These are phyloP conservation scores for Leishmania aethiopica DNA, from an alignment of 208 protist genomes.

Conservation along the genomic window DNA sequence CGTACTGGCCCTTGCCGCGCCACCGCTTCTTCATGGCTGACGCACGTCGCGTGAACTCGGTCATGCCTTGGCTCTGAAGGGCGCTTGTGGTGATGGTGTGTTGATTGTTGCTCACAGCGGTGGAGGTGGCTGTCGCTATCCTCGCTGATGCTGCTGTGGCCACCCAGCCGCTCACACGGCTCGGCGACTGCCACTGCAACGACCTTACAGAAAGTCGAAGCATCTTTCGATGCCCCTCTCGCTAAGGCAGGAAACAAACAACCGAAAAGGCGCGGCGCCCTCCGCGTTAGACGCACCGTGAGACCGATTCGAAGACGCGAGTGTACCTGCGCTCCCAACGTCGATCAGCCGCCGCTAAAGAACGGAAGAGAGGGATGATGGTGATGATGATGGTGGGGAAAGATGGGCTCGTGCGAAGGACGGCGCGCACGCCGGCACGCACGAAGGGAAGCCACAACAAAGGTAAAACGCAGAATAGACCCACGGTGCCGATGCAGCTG, in stretches of 20 bases:
- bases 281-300: background rate
- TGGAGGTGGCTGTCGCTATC: background rate
- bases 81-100: background rate
- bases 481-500: background rate
- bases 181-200: conserved; percentile 6
- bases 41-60: conserved; percentile 20
- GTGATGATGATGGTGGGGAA: background rate
- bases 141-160: background rate
- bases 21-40: conserved; percentile 65
- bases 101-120: background rate
- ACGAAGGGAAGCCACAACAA: background rate
- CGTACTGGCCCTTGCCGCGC: conserved; percentile 62
- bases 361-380: background rate
- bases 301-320: background rate
- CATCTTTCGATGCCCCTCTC: background rate
- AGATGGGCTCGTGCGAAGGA: background rate
- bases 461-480: background rate
- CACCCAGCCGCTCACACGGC: conserved; percentile 3
- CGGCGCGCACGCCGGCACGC: background rate
- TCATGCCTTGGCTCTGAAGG: background rate
- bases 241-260: background rate
- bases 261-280: background rate
- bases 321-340: background rate
- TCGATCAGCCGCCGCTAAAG: background rate
- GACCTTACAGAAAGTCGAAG: conserved; percentile 1